These are phyloP conservation scores for Penicillium chermesinum DNA, from an alignment of 495 filamentous ascomycete genomes.

Conservation along the genomic window DNA sequence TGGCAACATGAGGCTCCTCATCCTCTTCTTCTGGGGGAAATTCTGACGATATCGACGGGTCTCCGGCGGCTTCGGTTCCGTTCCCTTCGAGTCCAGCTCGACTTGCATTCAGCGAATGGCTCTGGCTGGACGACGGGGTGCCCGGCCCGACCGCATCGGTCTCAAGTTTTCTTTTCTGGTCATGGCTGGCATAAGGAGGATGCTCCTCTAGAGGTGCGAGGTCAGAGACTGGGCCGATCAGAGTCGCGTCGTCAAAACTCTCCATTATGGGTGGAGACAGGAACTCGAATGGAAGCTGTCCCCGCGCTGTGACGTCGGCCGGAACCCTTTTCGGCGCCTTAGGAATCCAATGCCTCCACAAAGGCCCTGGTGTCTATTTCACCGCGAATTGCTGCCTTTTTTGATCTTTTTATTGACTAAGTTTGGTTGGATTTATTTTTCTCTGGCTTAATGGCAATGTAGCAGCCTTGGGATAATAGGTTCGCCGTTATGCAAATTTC, in stretches of 20 bases:
- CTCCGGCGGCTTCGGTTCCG: slow-evolving; percentile 11
- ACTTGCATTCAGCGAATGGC: slow-evolving; percentile 9
- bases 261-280: slow-evolving; percentile 23
- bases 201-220: slow-evolving; percentile 15
- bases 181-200: slow-evolving; percentile 6
- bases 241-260: slow-evolving; percentile 36
- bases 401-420: too few relatives aligned
- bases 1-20: slow-evolving; percentile 40
- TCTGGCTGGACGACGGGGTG: slow-evolving; percentile 15
- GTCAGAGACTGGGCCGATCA: slow-evolving; percentile 19
- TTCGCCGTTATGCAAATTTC: too few relatives aligned
- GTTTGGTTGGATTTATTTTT: too few relatives aligned
- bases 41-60: slow-evolving; percentile 12
- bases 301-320: slow-evolving; percentile 16
- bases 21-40: slow-evolving; percentile 32
- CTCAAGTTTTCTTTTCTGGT: slow-evolving; percentile 12
- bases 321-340: background rate
- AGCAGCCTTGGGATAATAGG: too few relatives aligned
- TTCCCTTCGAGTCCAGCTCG: slow-evolving; percentile 7
- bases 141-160: slow-evolving; percentile 5
- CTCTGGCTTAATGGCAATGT: too few relatives aligned
- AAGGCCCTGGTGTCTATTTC: too few relatives aligned
- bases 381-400: too few relatives aligned
- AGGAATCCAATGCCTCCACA: too few relatives aligned
- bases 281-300: slow-evolving; percentile 14